These are phyloP conservation scores for Teratosphaeria gauchensis DNA, from an alignment of 2,329 filamentous ascomycete genomes.

Conservation along the genomic window DNA sequence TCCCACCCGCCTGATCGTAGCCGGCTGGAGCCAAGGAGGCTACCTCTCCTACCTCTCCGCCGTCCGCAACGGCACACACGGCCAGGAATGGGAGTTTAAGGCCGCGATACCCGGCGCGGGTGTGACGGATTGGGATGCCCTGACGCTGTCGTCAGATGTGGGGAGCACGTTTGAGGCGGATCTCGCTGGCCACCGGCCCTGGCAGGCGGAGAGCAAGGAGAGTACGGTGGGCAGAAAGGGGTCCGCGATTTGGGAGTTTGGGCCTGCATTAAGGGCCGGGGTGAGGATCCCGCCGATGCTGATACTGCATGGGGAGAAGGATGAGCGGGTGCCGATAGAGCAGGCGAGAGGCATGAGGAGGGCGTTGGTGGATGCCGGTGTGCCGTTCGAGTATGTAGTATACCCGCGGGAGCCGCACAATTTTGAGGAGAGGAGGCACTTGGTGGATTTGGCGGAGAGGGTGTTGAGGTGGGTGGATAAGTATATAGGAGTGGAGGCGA, in stretches of 20 bases:
- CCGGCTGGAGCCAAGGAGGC: constrained; percentile 33
- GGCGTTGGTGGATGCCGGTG: constrained; percentile 17
- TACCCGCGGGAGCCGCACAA: constrained; percentile 28
- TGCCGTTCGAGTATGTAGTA: constrained; percentile 26
- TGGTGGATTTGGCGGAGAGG: constrained; percentile 19
- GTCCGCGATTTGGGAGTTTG: constrained; percentile 23
- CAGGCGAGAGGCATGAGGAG: constrained; percentile 27
- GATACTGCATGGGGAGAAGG: constrained; percentile 28
- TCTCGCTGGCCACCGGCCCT: constrained; percentile 16
- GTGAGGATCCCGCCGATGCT: constrained; percentile 23
- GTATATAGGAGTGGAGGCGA: constrained; percentile 5
- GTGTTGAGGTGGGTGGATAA: constrained; percentile 12
- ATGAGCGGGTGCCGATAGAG: constrained; percentile 25
- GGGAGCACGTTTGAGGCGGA: constrained; percentile 17
- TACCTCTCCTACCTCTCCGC: constrained; percentile 29
- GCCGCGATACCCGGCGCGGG: constrained; percentile 30
- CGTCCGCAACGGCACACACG: constrained; percentile 27
- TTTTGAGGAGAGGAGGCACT: constrained; percentile 22
- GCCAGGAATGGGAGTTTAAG: constrained; percentile 28
- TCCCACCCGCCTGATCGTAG: constrained; percentile 24
- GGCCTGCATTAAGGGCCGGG: constrained; percentile 11
- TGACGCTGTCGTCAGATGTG: constrained; percentile 26
- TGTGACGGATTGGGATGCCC: constrained; percentile 28
- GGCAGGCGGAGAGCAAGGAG: constrained; percentile 18
- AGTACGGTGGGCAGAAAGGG: not conserved